A percentile compares a stretch with the other conserved stretches of the same genome.
These are phyloP conservation scores for Cyberlindnera sargentensis DNA, from an alignment of 805 yeast species.

Conservation along the genomic window DNA sequence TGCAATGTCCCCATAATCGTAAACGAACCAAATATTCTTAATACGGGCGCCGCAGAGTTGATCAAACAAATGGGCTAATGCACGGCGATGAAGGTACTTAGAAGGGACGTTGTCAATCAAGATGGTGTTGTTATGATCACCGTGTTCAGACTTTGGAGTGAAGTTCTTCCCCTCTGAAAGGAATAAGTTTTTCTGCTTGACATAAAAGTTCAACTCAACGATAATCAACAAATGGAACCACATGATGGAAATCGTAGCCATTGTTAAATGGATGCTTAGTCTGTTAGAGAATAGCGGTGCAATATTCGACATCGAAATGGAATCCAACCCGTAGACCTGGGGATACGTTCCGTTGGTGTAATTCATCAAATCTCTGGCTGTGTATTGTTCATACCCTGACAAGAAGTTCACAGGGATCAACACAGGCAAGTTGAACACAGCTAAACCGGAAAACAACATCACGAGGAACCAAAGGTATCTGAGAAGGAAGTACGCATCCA, in stretches of 20 bases:
- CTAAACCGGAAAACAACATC: constrained; percentile 43
- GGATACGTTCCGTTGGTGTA: constrained; percentile 22
- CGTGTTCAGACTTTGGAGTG: constrained; percentile 15
- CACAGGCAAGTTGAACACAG: constrained; percentile 48
- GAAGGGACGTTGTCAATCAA: constrained; percentile 42
- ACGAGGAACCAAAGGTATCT: constrained; percentile 50
- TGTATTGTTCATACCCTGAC: constrained; percentile 24
- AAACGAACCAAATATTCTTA: constrained; percentile 52
- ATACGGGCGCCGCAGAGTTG: constrained; percentile 41
- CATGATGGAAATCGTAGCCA: constrained; percentile 46
- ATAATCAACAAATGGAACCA: constrained; percentile 51
- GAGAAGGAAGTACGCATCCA: constrained; percentile 71
- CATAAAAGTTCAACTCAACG: constrained; percentile 47
- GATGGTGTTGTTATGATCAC: constrained; percentile 26
- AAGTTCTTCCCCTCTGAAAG: constrained; percentile 23
- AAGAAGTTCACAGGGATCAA: constrained; percentile 55
- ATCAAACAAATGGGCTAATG: constrained; percentile 19
- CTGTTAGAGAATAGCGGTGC: constrained; percentile 42
- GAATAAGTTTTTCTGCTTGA: constrained; percentile 40
- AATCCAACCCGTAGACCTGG: constrained; percentile 47
- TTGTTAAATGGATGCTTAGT: constrained; percentile 55
- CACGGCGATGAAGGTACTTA: constrained; percentile 14
- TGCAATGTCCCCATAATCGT: constrained; percentile 34
- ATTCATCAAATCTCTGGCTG: constrained; percentile 10
- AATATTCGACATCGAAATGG: constrained; percentile 64